Evolutionary conservation across 2,329 filamentous ascomycete species (phyloP), one percentile per base, ranked within the genome.

Genomic region (Penicillium sp.): DNA sequence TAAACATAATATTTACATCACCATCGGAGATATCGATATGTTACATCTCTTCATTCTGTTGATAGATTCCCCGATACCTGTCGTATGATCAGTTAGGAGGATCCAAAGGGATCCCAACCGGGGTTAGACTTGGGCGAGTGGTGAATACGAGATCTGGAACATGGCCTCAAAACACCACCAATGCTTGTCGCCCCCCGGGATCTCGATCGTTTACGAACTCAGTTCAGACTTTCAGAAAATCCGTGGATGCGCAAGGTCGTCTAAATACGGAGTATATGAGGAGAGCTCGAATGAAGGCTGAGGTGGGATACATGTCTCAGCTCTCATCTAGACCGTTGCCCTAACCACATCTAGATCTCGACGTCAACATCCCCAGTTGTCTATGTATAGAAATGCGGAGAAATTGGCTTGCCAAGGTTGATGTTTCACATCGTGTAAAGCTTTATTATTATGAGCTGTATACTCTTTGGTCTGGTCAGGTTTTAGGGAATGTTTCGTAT

Each of bases 91-190:
- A 40, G 48, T 47, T 53, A 55, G 38, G 49, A 32, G 16, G 41
- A 36, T 39, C n/a, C 18, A 42, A 44, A 27, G 35, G 23, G 23
- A 23, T 23, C 23, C 23, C 3, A 23, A 23, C 23, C 23, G 41
- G 27, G 48, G n/a, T 39, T 29, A 47, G 45, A 43, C 41, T 57
- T 51, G 51, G 56, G 47, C 19, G 48, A 46, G 41, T 41, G 35
- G 48, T 32, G 56, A 65, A 68, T 67, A 68, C 66, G 66, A 68
- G 65, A 40, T 61, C 58, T 61, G 57, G 54, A 61, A 65, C 58
- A 59, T 16, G 40, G 18, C 38, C 40, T 52, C 40, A 40, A 59
- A 49, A 59, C 45, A 56, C 34, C 45, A 58, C 55, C 62, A 63
- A 61, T 60, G 41, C 30, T 47, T 38, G 14, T 52, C 18, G 35